These are phyloP conservation scores for Pleurotus tuoliensis DNA, from an alignment of 768 basidiomycete species.

Conservation along the genomic window DNA sequence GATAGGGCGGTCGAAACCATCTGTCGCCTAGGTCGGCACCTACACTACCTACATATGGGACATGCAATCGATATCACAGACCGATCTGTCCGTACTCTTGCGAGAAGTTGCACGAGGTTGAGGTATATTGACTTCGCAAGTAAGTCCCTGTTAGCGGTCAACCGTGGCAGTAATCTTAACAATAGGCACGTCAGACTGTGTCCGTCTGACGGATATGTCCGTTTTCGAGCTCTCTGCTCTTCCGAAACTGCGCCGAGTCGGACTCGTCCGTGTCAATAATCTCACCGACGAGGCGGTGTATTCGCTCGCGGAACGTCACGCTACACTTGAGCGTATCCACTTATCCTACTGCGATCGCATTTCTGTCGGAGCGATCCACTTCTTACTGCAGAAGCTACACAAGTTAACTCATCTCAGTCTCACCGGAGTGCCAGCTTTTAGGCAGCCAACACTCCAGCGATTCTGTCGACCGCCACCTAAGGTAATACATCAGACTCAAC, in stretches of 20 bases:
- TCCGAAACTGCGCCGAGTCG: conserved; percentile 89
- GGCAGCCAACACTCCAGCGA: conserved; percentile 76
- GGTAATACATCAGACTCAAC: conserved; percentile 41
- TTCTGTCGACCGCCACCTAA: conserved; percentile 88
- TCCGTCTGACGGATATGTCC: conserved; percentile 85
- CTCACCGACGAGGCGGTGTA: conserved; percentile 93
- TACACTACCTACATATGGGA: conserved; percentile 94
- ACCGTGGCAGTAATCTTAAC: background rate
- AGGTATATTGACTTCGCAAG: conserved; percentile 97
- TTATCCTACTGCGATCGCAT: conserved; percentile 97
- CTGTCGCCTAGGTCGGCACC: conserved; percentile 81
- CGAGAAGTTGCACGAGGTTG: conserved; percentile 82
- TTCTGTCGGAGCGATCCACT: conserved; percentile 86
- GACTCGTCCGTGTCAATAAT: conserved; percentile 89
- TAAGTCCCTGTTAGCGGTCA: conserved; percentile 34
- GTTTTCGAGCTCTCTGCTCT: conserved; percentile 87
- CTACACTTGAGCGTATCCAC: conserved; percentile 91
- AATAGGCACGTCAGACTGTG: conserved; percentile 59
- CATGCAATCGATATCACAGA: conserved; percentile 91
- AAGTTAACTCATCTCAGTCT: conserved; percentile 93
- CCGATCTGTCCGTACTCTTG: conserved; percentile 76
- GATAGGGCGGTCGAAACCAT: conserved; percentile 82
- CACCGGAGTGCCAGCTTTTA: conserved; percentile 95
- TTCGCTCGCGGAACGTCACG: conserved; percentile 79
- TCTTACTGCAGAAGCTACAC: conserved; percentile 82